Conservation (phyloP, 129 eudicot genomes). For the Mikania micrantha region DNA sequence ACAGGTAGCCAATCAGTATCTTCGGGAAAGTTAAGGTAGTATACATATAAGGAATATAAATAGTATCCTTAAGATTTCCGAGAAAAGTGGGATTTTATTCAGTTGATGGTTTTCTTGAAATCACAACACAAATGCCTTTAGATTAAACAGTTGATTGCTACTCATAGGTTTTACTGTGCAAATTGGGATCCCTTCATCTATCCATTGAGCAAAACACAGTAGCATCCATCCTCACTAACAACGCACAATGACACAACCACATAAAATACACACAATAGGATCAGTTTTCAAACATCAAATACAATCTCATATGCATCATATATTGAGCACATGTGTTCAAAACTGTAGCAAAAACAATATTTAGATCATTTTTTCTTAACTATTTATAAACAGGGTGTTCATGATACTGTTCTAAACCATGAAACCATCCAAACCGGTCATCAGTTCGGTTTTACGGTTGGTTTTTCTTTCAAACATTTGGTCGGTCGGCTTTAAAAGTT, state of each 20-base stretch:
- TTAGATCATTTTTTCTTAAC: not conserved
- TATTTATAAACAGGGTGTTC: not conserved
- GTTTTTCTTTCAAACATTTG: too few relatives aligned
- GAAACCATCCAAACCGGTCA: too few relatives aligned
- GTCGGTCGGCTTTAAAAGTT: too few relatives aligned
- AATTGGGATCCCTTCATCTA: conserved; percentile 4
- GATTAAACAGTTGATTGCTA: conserved; percentile 23
- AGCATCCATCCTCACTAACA: not conserved
- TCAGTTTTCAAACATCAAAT: not conserved
- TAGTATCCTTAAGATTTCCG: conserved; percentile 36
- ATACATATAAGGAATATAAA: conserved; percentile 23
- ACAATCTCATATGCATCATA: not conserved
- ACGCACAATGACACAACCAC: not conserved
- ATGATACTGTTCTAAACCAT: too few relatives aligned
- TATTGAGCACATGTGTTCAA: not conserved
- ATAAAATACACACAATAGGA: not conserved
- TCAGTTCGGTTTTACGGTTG: too few relatives aligned
- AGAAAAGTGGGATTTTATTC: conserved; percentile 31
- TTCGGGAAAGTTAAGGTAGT: conserved; percentile 83
- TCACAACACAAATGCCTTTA: conserved; percentile 27
- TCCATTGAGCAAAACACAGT: conserved; percentile 17
- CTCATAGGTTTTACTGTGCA: conserved; percentile 12
- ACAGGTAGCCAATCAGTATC: conserved; percentile 55
- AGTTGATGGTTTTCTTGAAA: conserved; percentile 29
- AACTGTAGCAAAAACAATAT: not conserved